A percentile compares a stretch with the other conserved stretches of the same genome.
phyloP scores from a whole-genome alignment of 1,284 basidiomycete species.

The Leccinum angustisporum region DNA sequence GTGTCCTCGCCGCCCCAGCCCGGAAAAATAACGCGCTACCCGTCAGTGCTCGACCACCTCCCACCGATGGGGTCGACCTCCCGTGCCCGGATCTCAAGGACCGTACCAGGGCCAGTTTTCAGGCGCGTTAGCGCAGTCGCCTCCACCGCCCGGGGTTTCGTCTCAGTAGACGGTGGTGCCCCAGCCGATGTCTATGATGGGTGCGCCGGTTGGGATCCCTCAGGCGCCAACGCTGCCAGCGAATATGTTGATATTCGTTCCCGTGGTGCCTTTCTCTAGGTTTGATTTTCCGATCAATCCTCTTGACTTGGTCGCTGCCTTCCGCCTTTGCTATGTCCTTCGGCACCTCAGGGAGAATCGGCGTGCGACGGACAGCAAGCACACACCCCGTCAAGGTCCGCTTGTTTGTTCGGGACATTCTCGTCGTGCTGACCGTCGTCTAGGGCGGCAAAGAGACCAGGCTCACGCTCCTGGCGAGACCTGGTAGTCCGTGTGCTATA shows the following conservation, averaged over 20 bases:
- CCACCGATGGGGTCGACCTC: conserved; percentile 61
- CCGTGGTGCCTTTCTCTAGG: too few relatives aligned
- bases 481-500: too few relatives aligned
- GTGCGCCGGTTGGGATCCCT: conserved; percentile 40
- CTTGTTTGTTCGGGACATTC: too few relatives aligned
- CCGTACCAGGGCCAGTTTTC: conserved; percentile 88
- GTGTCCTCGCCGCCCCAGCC: conserved; percentile 92
- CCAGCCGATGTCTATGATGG: conserved; percentile 41
- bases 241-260: conserved; percentile 33
- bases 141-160: conserved; percentile 68
- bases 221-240: conserved; percentile 25
- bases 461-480: too few relatives aligned
- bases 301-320: too few relatives aligned
- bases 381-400: too few relatives aligned
- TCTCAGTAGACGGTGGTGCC: conserved; percentile 66
- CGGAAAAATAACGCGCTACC: conserved; percentile 91
- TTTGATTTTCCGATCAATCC: too few relatives aligned
- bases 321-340: too few relatives aligned
- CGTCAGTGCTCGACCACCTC: conserved; percentile 63
- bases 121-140: conserved; percentile 71
- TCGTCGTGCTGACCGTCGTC: too few relatives aligned
- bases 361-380: too few relatives aligned
- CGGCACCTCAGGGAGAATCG: too few relatives aligned
- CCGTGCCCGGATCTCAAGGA: conserved; percentile 64
- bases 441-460: too few relatives aligned